Conservation (phyloP, 2,329 filamentous ascomycete genomes). For the Sphaerulina populicola region DNA sequence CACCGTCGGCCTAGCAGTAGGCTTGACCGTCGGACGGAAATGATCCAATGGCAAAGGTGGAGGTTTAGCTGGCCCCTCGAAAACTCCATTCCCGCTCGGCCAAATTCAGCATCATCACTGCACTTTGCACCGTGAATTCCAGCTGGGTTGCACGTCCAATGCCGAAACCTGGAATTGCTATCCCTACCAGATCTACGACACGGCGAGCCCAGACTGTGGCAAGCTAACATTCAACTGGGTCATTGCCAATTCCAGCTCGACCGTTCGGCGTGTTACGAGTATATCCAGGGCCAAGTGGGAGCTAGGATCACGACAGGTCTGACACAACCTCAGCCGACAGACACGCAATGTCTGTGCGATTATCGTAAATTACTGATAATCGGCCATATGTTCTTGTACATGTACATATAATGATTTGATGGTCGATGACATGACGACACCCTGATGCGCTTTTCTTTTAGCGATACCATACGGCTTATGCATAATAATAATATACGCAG, state of each 20-base stretch:
- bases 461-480: too few species aligned
- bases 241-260: constrained; percentile 41
- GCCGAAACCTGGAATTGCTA: constrained; percentile 55
- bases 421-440: constrained; percentile 4
- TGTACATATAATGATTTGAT: constrained; percentile 1
- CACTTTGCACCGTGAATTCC: constrained; percentile 46
- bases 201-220: constrained; percentile 30
- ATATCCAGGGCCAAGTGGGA: constrained; percentile 33
- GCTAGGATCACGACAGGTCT: constrained; percentile 33
- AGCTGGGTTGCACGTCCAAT: constrained; percentile 54
- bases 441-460: too few species aligned
- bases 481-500: too few species aligned
- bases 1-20: constrained; percentile 36
- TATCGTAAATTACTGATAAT: constrained; percentile 38
- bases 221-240: constrained; percentile 55
- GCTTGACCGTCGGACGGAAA: constrained; percentile 25
- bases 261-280: constrained; percentile 47
- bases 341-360: constrained; percentile 39
- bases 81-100: constrained; percentile 50
- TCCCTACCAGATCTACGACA: constrained; percentile 47
- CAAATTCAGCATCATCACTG: constrained; percentile 54
- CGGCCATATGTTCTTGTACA: background rate
- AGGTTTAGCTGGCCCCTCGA: background rate
- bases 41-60: background rate
- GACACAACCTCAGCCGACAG: constrained; percentile 30